These are phyloP conservation scores for Discostella stelligeroides DNA, from an alignment of 108 stramenopile genomes.

Conservation along the genomic window DNA sequence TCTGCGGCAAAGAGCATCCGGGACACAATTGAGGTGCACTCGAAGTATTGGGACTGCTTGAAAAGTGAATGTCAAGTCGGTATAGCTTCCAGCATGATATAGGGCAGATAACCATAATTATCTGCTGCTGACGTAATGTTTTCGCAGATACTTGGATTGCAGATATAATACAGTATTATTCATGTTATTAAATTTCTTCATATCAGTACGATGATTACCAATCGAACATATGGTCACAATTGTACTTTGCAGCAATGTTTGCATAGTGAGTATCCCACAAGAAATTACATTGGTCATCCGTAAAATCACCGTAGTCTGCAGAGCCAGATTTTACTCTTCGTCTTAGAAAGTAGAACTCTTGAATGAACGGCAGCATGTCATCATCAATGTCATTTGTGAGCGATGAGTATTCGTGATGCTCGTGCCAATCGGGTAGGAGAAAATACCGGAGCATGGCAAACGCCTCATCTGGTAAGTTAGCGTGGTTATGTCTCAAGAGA, in stretches of 20 bases:
- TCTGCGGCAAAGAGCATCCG: slow-evolving; percentile 55
- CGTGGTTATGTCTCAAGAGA: slow-evolving; percentile 58
- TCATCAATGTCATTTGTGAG: slow-evolving; percentile 51
- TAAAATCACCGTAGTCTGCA: slow-evolving; percentile 38
- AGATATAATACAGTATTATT: no score
- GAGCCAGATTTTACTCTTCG: slow-evolving; percentile 27
- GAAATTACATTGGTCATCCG: slow-evolving; percentile 50
- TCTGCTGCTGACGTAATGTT: no score
- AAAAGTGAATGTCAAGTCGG: neutral
- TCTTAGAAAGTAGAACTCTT: slow-evolving; percentile 54
- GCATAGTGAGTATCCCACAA: slow-evolving; percentile 60
- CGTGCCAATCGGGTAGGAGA: slow-evolving; percentile 59
- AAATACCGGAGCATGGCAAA: slow-evolving; percentile 53
- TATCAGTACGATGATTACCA: slow-evolving; percentile 42
- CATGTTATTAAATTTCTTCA: no score
- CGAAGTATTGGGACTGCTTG: slow-evolving; percentile 56
- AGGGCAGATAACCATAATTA: no score
- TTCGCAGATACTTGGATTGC: no score
- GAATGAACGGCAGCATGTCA: slow-evolving; percentile 45
- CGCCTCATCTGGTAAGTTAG: slow-evolving; percentile 55
- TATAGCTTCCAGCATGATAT: no score
- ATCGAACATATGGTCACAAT: slow-evolving; percentile 34
- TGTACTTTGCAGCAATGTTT: slow-evolving; percentile 56
- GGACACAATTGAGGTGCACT: slow-evolving; percentile 45
- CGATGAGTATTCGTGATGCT: slow-evolving; percentile 31